These are phyloP conservation scores for Periconia macrospinosa DNA, from an alignment of 2,329 filamentous ascomycete genomes.

Conservation along the genomic window DNA sequence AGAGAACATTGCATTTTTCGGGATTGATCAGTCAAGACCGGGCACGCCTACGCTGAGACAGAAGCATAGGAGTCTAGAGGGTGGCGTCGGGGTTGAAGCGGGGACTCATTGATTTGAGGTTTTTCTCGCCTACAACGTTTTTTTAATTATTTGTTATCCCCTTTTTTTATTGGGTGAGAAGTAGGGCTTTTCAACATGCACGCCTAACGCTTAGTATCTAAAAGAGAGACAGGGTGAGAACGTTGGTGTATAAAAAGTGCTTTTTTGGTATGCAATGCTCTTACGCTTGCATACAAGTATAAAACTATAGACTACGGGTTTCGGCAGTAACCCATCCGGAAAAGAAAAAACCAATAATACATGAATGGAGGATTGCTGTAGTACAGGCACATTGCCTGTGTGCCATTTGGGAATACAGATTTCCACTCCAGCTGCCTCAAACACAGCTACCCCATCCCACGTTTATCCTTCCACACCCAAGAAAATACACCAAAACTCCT, in stretches of 20 bases:
- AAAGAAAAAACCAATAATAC: not conserved
- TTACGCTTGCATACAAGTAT: not conserved
- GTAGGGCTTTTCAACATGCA: not conserved
- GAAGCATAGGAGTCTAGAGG: not conserved
- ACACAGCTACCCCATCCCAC: too few species aligned
- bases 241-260: not conserved
- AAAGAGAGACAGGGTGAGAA: not conserved
- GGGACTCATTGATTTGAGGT: not conserved
- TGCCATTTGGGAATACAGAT: too few species aligned
- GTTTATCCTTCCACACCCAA: too few species aligned
- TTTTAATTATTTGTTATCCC: not conserved
- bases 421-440: too few species aligned
- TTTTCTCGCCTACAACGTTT: too few species aligned
- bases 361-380: too few species aligned
- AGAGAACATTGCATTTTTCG: constrained; percentile 81
- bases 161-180: not conserved
- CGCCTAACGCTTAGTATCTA: not conserved
- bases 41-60: constrained; percentile 35
- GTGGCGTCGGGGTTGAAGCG: not conserved
- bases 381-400: too few species aligned
- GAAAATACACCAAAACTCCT: not conserved
- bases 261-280: not conserved
- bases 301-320: not conserved
- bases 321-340: not conserved
- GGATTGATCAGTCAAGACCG: constrained; percentile 41